A percentile compares a stretch with the other conserved stretches of the same genome.
phyloP scores from a whole-genome alignment of 805 yeast genomes.

The Yamadazyma endophytica region DNA sequence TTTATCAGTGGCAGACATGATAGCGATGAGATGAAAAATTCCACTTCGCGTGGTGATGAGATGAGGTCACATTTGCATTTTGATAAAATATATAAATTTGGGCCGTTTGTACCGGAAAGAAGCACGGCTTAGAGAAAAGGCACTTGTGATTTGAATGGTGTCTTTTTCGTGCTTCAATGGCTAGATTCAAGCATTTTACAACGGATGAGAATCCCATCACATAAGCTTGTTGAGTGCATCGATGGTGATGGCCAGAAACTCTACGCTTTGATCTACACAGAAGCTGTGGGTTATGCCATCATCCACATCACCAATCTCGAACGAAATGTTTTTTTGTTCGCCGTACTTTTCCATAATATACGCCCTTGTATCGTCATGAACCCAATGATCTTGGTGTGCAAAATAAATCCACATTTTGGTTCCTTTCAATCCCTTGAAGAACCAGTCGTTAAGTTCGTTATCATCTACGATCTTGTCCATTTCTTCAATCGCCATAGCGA shows the following conservation, averaged over 20 bases:
- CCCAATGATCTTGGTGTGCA: slow-evolving; percentile 66
- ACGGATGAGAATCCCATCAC: too few relatives aligned
- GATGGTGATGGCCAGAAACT: slow-evolving; percentile 43
- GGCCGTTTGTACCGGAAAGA: too few relatives aligned
- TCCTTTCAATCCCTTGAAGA: slow-evolving; percentile 22
- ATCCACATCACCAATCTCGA: slow-evolving; percentile 26
- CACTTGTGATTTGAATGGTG: too few relatives aligned
- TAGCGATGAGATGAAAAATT: too few relatives aligned
- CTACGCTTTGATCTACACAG: slow-evolving; percentile 53
- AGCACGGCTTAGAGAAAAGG: too few relatives aligned
- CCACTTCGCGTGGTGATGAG: too few relatives aligned
- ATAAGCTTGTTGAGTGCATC: too few relatives aligned
- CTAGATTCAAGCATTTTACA: too few relatives aligned
- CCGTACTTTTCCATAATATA: slow-evolving; percentile 33
- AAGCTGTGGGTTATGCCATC: slow-evolving; percentile 53
- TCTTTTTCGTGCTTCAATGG: too few relatives aligned
- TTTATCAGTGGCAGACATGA: slow-evolving; percentile 63
- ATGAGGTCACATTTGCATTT: too few relatives aligned
- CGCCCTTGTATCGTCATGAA: slow-evolving; percentile 47
- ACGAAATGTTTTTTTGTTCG: slow-evolving; percentile 6
- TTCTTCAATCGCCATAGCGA: slow-evolving; percentile 58
- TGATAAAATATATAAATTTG: too few relatives aligned
- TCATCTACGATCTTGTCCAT: slow-evolving; percentile 49
- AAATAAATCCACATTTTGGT: slow-evolving; percentile 51
- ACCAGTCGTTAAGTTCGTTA: slow-evolving; percentile 47